Base-by-base conservation (phyloP, 441 rosid species). In the Melastoma candidum region DNA sequence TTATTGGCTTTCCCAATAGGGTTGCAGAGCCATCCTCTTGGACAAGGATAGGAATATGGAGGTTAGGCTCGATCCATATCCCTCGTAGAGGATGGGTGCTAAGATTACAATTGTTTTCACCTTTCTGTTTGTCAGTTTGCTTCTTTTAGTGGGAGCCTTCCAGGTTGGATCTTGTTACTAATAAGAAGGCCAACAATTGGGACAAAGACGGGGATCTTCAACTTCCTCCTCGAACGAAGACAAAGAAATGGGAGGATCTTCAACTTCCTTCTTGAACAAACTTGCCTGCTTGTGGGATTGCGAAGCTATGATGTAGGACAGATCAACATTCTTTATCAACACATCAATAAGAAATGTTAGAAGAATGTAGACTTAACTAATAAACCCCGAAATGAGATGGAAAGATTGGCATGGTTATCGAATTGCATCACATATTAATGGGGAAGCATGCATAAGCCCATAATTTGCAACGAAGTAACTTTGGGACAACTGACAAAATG, bases 1-100 rank as follows among this genome's bases (percentile, higher is more conserved):
- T 36, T 6, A 29, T 29, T 29, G 36, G 36, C 13, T 26, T 66
- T n/a, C 46, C 44, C 63, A 71, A 67, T 80, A 85, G 98, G 98
- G 98, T 58, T 87, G 87, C 72, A 83, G 98, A 71, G 95, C 98
- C 67, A 71, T 87, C 54, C 69, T 92, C 57, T 9, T 85, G 58
- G 98, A 92, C 51, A 92, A 92, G 71, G 98, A 87, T 68, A 87
- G 50, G 79, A 92, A 79, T 63, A 95, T 95, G 12, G 80, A 83
- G 95, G 98, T 83, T 48, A 26, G 43, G 53, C 48, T 51, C n/a
- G 51, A 57, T 62, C 47, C 60, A 4, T 26, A 39, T 57, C 48
- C 10, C 39, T 47, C 8, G 1, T 36, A 0, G 0, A 17, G 22
- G 22, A 17, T 53, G 39, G 22, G 22, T 17, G 22, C 22, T 17